These are phyloP conservation scores for Henckelia pumila DNA, from an alignment of 257 asterid genomes.

Conservation along the genomic window DNA sequence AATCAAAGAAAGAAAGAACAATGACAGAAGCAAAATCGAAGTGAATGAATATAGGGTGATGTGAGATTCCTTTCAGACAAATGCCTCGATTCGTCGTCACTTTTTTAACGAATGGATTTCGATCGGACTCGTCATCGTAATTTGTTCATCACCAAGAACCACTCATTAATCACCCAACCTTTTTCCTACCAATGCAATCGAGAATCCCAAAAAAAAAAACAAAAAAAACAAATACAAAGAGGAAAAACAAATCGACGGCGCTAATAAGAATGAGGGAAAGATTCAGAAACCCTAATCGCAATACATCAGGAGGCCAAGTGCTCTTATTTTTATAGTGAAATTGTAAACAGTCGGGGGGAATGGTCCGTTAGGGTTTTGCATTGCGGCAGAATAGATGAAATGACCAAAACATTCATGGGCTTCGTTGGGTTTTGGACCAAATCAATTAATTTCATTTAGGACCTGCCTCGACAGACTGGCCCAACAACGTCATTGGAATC, in stretches of 20 bases:
- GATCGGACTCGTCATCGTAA: slow-evolving; percentile 88
- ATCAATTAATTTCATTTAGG: too few species aligned
- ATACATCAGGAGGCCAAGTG: too few species aligned
- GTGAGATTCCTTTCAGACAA: slow-evolving; percentile 69
- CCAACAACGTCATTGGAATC: not conserved
- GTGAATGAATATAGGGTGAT: not conserved
- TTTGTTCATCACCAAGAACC: slow-evolving; percentile 68
- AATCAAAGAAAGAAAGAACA: too few species aligned
- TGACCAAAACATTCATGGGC: not conserved
- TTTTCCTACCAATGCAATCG: too few species aligned
- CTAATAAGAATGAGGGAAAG: too few species aligned
- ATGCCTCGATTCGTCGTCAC: slow-evolving; percentile 86
- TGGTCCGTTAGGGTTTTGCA: slow-evolving; percentile 16
- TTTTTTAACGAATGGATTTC: slow-evolving; percentile 66
- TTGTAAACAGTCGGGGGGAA: too few species aligned
- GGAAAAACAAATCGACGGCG: not conserved
- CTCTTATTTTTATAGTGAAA: slow-evolving; percentile 14
- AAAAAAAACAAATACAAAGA: not conserved
- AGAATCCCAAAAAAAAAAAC: accelerated
- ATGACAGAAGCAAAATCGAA: not conserved
- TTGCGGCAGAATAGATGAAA: slow-evolving; percentile 1
- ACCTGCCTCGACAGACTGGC: too few species aligned
- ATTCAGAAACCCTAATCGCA: not conserved
- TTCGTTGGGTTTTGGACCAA: too few species aligned
- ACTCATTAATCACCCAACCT: slow-evolving; percentile 11